Conservation (phyloP, 345 rosid species). For the Corchorus capsularis region DNA sequence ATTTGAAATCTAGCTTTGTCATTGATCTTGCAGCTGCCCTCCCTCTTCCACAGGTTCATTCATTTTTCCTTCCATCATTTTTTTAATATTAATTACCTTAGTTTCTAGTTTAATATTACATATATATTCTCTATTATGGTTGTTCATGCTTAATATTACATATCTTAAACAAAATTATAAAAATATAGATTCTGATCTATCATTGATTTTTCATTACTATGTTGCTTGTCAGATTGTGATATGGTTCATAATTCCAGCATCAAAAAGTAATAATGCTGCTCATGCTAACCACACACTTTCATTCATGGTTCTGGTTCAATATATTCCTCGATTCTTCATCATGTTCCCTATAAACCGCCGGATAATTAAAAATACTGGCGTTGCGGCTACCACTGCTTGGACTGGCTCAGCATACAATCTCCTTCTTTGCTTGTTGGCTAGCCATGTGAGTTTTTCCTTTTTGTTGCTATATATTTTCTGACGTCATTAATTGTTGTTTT, state of each 20-base stretch:
- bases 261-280: slow-evolving; percentile 42
- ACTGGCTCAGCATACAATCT: slow-evolving; percentile 88
- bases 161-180: too few relatives aligned
- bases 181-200: too few relatives aligned
- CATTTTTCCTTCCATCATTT: background rate
- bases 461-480: too few relatives aligned
- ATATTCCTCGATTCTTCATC: slow-evolving; percentile 70
- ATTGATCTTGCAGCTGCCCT: slow-evolving; percentile 68
- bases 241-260: slow-evolving; percentile 73
- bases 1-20: slow-evolving; percentile 58
- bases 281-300: slow-evolving; percentile 70
- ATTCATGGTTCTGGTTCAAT: slow-evolving; percentile 74
- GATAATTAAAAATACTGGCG: slow-evolving; percentile 82
- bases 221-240: slow-evolving; percentile 59
- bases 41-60: slow-evolving; percentile 87
- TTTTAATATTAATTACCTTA: background rate
- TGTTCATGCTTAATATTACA: too few relatives aligned
- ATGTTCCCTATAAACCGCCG: slow-evolving; percentile 71
- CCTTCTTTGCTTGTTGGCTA: slow-evolving; percentile 64
- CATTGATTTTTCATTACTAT: background rate
- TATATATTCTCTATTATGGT: background rate
- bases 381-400: slow-evolving; percentile 86
- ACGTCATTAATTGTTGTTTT: background rate
- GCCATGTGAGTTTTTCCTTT: slow-evolving; percentile 58
- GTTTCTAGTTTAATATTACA: background rate